phyloP scores from a whole-genome alignment of 1,139 yeast genomes.

The Hyphopichia buzzinii region DNA sequence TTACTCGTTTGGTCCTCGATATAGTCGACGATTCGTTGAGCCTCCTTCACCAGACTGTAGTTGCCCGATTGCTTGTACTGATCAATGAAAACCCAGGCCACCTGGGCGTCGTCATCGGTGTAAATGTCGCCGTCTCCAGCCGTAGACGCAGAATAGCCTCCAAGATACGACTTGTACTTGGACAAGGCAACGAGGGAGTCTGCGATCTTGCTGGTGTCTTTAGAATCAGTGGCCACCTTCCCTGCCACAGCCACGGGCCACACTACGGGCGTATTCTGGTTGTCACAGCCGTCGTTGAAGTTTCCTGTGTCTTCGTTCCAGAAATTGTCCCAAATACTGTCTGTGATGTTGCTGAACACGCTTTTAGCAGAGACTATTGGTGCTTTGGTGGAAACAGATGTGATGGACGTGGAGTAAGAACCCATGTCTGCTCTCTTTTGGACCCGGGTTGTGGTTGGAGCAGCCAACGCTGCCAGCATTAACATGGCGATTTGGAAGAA shows the following conservation, averaged over 20 bases:
- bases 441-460: not conserved
- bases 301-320: conserved; percentile 13
- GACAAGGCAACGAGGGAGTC: conserved; percentile 1
- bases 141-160: conserved; percentile 28
- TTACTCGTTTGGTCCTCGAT: conserved; percentile 18
- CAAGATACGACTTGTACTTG: conserved; percentile 3
- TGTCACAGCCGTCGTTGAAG: conserved; percentile 8
- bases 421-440: conserved; percentile 1
- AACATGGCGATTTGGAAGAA: too few species aligned
- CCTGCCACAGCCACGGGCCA: conserved; percentile 27
- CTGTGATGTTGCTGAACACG: not conserved
- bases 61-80: conserved; percentile 18
- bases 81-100: conserved; percentile 28
- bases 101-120: conserved; percentile 35
- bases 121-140: conserved; percentile 27
- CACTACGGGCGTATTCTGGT: conserved; percentile 18
- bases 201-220: not conserved
- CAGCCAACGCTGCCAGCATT: not conserved
- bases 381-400: conserved; percentile 12
- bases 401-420: conserved; percentile 12
- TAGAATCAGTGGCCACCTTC: conserved; percentile 12
- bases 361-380: not conserved
- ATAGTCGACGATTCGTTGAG: conserved; percentile 15
- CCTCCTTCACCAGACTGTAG: conserved; percentile 13
- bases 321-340: conserved; percentile 10